These are phyloP conservation scores for Fusarium phyllophilum DNA, from an alignment of 2,329 filamentous ascomycete genomes.

Conservation along the genomic window DNA sequence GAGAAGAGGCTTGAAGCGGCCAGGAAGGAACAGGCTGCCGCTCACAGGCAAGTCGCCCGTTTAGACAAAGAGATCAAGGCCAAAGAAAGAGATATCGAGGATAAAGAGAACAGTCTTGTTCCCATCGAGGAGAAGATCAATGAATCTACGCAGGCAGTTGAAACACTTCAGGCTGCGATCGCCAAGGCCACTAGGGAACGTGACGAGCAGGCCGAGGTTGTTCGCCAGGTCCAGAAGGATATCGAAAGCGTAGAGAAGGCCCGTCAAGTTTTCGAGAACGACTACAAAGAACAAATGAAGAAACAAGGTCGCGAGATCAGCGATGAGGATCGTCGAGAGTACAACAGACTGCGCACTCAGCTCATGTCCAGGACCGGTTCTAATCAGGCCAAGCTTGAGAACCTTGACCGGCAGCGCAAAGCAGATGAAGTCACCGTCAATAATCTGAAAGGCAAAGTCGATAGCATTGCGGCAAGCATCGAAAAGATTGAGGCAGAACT, in stretches of 20 bases:
- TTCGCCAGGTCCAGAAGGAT: slow-evolving; percentile 82
- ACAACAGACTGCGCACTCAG: slow-evolving; percentile 84
- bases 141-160: slow-evolving; percentile 77
- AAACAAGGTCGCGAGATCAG: slow-evolving; percentile 88
- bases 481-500: slow-evolving; percentile 80
- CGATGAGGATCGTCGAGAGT: slow-evolving; percentile 87
- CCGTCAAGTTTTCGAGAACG: slow-evolving; percentile 85
- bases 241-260: slow-evolving; percentile 88
- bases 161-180: slow-evolving; percentile 74
- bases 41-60: slow-evolving; percentile 79
- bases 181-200: slow-evolving; percentile 79
- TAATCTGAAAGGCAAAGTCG: slow-evolving; percentile 88
- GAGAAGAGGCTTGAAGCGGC: slow-evolving; percentile 83
- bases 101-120: slow-evolving; percentile 84
- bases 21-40: slow-evolving; percentile 82
- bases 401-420: slow-evolving; percentile 87
- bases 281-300: slow-evolving; percentile 86
- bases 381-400: slow-evolving; percentile 85
- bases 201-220: slow-evolving; percentile 73
- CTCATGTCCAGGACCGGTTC: slow-evolving; percentile 84
- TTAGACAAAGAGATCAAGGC: slow-evolving; percentile 86
- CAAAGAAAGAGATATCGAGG: slow-evolving; percentile 88
- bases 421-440: slow-evolving; percentile 92
- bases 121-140: slow-evolving; percentile 93
- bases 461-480: slow-evolving; percentile 77